phyloP scores from a whole-genome alignment of 2,329 filamentous ascomycete species.

The Pseudocercospora cruenta region DNA sequence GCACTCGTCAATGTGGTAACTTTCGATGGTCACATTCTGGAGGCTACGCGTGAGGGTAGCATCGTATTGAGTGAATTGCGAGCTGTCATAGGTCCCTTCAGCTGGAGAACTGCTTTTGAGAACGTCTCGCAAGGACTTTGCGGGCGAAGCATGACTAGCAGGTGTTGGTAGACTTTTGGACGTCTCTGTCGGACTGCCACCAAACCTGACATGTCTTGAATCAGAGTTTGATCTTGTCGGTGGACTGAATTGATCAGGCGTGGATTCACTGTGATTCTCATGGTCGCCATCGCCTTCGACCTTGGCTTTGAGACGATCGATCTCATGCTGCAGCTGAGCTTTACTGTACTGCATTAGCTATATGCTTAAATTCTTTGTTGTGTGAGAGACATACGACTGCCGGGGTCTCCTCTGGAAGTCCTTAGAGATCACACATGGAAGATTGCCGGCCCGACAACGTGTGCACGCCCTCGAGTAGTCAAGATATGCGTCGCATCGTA shows the following conservation, averaged over 20 bases:
- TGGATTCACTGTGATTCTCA: neutral
- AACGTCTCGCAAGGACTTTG: neutral
- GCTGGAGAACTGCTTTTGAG: neutral
- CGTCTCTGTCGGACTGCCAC: neutral
- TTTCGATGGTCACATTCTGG: neutral
- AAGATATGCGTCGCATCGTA: conserved; percentile 13
- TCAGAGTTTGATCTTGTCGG: neutral
- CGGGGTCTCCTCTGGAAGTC: conserved; percentile 11
- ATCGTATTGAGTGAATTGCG: neutral
- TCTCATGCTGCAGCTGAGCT: conserved; percentile 14
- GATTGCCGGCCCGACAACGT: conserved; percentile 1
- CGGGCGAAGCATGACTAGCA: neutral
- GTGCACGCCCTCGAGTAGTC: conserved; percentile 14
- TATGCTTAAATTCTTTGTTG: neutral
- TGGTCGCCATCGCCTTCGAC: neutral
- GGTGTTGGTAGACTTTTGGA: neutral
- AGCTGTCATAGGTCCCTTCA: conserved; percentile 2
- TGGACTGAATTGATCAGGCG: neutral
- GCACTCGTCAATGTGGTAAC: conserved; percentile 3
- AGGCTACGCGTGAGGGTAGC: neutral
- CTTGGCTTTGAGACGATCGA: conserved; percentile 5
- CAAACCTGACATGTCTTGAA: neutral
- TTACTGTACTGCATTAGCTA: neutral
- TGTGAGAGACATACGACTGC: conserved; percentile 4
- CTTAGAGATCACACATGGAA: conserved; percentile 15